Percentiles rank a stretch among this genome's conserved stretches.
These are phyloP conservation scores for Wickerhamiella sergipiensis DNA, from an alignment of 805 yeast genomes.

Conservation along the genomic window DNA sequence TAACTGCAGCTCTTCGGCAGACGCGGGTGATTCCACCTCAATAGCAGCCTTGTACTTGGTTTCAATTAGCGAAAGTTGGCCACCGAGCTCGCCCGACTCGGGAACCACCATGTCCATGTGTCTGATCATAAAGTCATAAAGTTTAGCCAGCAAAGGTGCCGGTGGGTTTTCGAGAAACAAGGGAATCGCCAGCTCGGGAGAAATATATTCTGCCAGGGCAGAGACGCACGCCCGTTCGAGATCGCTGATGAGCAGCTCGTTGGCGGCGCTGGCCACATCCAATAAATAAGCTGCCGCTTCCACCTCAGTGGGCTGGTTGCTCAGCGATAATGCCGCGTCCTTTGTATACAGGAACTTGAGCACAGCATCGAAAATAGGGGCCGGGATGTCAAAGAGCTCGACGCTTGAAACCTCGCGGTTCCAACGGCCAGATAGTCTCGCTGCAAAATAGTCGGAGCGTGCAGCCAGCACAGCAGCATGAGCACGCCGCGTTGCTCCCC, in stretches of 20 bases:
- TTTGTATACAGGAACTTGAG: background rate
- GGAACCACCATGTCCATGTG: slow-evolving; percentile 8
- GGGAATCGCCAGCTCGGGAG: slow-evolving; percentile 9
- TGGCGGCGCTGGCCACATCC: slow-evolving; percentile 14
- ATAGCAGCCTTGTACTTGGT: background rate
- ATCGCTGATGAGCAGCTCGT: slow-evolving; percentile 12
- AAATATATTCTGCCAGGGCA: slow-evolving; percentile 10
- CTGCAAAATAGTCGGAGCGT: slow-evolving; percentile 11
- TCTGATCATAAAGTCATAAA: slow-evolving; percentile 3
- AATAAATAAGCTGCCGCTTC: slow-evolving; percentile 4
- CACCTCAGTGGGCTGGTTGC: background rate
- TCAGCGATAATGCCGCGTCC: background rate
- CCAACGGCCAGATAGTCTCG: slow-evolving; percentile 1
- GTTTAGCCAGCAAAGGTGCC: background rate
- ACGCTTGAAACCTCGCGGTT: background rate
- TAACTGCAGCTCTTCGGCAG: background rate
- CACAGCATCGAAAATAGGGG: background rate
- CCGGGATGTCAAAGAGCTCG: background rate
- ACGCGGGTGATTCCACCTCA: background rate
- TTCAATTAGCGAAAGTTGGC: background rate
- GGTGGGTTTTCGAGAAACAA: slow-evolving; percentile 4
- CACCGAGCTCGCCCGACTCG: background rate
- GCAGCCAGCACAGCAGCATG: slow-evolving; percentile 2
- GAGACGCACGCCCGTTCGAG: slow-evolving; percentile 10
- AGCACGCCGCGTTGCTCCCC: background rate